Evolutionary conservation across 73 alveolate genomes (phyloP).

Genomic region (Stentor roeselii): DNA sequence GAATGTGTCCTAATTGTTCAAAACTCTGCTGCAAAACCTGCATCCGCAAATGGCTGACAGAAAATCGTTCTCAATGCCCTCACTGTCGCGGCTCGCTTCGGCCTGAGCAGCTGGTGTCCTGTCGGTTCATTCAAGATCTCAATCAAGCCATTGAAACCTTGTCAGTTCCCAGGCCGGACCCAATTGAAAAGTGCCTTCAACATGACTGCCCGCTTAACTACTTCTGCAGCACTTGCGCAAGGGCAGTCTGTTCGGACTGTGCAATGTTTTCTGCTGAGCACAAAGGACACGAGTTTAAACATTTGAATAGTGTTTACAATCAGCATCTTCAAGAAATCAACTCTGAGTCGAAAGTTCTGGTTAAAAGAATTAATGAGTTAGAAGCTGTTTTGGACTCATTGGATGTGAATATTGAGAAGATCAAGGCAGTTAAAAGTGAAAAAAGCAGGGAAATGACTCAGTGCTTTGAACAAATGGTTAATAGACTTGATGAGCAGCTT

Average conservation of each 20-base stretch:
- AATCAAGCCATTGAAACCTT: constrained; percentile 14
- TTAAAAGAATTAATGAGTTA: not conserved
- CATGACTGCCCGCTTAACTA: constrained; percentile 82
- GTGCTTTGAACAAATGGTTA: constrained; percentile 60
- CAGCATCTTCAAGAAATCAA: constrained; percentile 68
- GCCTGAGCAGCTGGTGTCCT: constrained; percentile 68
- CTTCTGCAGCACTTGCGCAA: constrained; percentile 88
- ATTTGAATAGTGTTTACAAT: constrained; percentile 69
- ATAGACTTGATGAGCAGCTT: constrained; percentile 64
- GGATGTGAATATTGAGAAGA: constrained; percentile 20
- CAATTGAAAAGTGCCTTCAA: constrained; percentile 63
- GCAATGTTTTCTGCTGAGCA: constrained; percentile 90
- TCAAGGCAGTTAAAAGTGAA: constrained; percentile 80
- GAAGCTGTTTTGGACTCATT: not conserved
- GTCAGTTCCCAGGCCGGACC: constrained; percentile 37
- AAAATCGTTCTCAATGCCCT: constrained; percentile 76
- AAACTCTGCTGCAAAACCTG: constrained; percentile 90
- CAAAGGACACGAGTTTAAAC: constrained; percentile 88
- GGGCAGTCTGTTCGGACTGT: constrained; percentile 95
- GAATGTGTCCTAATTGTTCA: constrained; percentile 93
- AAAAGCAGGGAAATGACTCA: constrained; percentile 76
- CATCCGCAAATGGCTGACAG: constrained; percentile 87
- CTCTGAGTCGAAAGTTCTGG: constrained; percentile 58
- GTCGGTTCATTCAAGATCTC: constrained; percentile 76
- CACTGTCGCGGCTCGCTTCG: constrained; percentile 80